phyloP scores from a whole-genome alignment of 257 asterid species.

The Solanum microdontum region DNA sequence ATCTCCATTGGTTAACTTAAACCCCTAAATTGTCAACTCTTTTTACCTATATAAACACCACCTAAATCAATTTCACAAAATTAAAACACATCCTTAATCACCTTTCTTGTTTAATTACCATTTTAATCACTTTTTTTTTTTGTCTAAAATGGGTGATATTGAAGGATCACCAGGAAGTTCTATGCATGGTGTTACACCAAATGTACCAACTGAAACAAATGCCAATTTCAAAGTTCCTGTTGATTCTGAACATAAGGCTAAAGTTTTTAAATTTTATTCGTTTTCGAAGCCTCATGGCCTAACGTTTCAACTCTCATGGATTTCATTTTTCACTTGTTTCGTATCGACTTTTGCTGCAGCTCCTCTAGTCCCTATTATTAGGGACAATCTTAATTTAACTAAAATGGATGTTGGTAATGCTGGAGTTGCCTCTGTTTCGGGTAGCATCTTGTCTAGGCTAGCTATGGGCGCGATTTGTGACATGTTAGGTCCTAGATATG shows the following conservation, averaged over 20 bases:
- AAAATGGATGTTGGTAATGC: constrained; percentile 21
- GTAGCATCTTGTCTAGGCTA: constrained; percentile 22
- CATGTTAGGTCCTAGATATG: constrained; percentile 21
- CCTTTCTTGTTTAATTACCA: neutral
- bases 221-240: constrained; percentile 18
- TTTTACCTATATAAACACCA: constrained; percentile 9
- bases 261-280: constrained; percentile 11
- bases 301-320: constrained; percentile 21
- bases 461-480: constrained; percentile 22
- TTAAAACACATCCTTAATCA: neutral
- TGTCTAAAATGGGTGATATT: neutral
- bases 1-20: constrained; percentile 10
- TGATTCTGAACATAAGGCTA: constrained; percentile 23
- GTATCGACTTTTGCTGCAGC: constrained; percentile 25
- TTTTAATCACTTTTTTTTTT: neutral
- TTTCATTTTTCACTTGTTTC: constrained; percentile 16
- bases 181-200: constrained; percentile 56
- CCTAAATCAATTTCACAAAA: neutral
- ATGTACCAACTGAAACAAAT: constrained; percentile 14
- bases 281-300: constrained; percentile 20
- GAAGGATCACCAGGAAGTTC: constrained; percentile 29
- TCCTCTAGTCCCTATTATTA: constrained; percentile 18
- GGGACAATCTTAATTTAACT: constrained; percentile 18
- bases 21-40: constrained; percentile 17
- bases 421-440: constrained; percentile 25